These are phyloP conservation scores for Neospermospora avenae DNA, from an alignment of 2,329 filamentous ascomycete genomes.

Conservation along the genomic window DNA sequence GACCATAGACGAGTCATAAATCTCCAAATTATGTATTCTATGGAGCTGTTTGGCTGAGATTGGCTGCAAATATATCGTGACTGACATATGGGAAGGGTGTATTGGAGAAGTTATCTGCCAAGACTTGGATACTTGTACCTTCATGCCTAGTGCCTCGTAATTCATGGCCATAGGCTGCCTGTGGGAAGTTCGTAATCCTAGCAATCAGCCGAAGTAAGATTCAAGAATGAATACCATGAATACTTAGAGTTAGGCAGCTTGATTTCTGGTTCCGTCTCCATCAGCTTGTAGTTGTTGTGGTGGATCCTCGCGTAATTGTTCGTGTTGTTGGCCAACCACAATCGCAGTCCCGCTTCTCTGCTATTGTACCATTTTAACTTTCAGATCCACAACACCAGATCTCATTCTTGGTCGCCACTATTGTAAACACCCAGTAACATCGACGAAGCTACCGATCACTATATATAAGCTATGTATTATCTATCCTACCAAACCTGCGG, in stretches of 20 bases:
- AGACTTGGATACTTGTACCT: too few relatives aligned
- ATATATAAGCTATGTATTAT: too few relatives aligned
- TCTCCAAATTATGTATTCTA: too few relatives aligned
- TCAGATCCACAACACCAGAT: neutral
- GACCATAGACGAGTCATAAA: too few relatives aligned
- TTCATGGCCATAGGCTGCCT: too few relatives aligned
- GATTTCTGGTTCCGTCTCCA: neutral
- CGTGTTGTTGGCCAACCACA: neutral
- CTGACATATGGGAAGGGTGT: too few relatives aligned
- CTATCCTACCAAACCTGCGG: too few relatives aligned
- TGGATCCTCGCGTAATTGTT: neutral
- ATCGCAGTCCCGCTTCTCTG: neutral
- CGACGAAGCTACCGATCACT: neutral
- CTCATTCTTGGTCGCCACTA: neutral
- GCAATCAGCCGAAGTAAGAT: too few relatives aligned
- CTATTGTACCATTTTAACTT: neutral
- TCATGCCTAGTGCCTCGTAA: too few relatives aligned
- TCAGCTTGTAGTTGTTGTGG: neutral
- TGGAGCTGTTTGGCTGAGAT: too few relatives aligned
- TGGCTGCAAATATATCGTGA: too few relatives aligned
- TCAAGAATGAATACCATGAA: neutral
- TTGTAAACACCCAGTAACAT: neutral
- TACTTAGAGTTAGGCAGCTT: neutral
- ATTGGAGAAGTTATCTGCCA: too few relatives aligned
- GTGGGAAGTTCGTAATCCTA: neutral